These are phyloP conservation scores for Pistacia integerrima DNA, from an alignment of 345 rosid genomes.

Conservation along the genomic window DNA sequence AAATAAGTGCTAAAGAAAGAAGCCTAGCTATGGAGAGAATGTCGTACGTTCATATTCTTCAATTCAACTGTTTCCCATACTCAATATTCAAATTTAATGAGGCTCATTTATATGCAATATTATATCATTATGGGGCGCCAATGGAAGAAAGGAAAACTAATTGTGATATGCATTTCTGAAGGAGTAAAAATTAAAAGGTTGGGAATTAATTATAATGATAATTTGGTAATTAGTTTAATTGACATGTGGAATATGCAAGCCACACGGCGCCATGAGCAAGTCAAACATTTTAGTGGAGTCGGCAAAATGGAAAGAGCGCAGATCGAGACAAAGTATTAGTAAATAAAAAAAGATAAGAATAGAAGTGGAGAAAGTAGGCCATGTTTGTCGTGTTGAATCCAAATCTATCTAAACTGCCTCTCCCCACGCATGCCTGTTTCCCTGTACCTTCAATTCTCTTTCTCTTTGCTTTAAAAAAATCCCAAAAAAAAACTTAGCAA, in stretches of 20 bases:
- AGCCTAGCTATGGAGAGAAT: neutral
- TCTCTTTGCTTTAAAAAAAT: neutral
- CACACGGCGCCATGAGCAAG: neutral
- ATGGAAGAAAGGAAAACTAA: no score
- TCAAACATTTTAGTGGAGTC: neutral
- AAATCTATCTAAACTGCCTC: neutral
- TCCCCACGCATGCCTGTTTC: neutral
- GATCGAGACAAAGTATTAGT: neutral
- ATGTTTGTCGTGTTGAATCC: neutral
- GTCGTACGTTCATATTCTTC: no score
- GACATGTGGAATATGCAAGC: no score
- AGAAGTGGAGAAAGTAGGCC: neutral
- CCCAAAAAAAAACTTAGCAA: neutral
- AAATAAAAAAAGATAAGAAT: neutral
- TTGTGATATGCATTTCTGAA: no score
- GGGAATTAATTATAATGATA: no score
- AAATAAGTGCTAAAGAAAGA: neutral
- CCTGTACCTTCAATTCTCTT: neutral
- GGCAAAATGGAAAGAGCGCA: neutral
- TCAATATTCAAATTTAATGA: no score
- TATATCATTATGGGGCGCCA: no score
- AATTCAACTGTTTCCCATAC: no score
- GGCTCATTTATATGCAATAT: no score
- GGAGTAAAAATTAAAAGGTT: no score
- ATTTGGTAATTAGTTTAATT: no score